A percentile compares a stretch with the other conserved stretches of the same genome.
These are phyloP conservation scores for Fraxinus xanthoxyloides DNA, from an alignment of 305 asterid genomes.

Conservation along the genomic window DNA sequence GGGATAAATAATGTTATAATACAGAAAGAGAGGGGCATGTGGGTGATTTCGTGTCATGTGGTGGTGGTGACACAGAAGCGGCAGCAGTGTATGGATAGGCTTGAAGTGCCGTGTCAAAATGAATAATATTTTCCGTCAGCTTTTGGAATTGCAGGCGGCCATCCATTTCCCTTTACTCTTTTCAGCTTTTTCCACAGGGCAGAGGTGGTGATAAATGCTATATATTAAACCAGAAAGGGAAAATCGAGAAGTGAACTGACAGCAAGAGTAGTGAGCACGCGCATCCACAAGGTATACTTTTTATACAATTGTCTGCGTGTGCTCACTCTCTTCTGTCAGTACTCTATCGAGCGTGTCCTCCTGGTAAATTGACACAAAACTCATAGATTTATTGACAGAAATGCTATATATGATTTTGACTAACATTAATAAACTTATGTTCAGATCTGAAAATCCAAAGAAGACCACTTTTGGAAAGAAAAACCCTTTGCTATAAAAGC, in stretches of 20 bases:
- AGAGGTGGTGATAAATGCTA: neutral
- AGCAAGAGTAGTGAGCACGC: slow-evolving; percentile 47
- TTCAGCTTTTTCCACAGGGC: neutral
- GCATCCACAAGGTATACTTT: slow-evolving; percentile 29
- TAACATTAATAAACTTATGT: neutral
- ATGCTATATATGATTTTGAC: neutral
- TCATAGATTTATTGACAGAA: neutral
- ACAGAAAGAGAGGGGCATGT: neutral
- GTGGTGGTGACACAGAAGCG: neutral
- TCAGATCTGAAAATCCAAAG: slow-evolving; percentile 20
- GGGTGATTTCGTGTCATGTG: neutral
- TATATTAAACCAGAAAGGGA: neutral
- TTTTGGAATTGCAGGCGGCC: neutral
- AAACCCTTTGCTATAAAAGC: neutral
- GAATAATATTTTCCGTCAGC: neutral
- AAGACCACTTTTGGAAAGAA: slow-evolving; percentile 5
- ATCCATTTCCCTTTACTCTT: neutral
- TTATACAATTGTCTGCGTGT: slow-evolving; percentile 41
- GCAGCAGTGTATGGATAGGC: neutral
- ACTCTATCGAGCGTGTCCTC: slow-evolving; percentile 20
- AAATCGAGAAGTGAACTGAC: slow-evolving; percentile 22
- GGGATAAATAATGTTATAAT: neutral
- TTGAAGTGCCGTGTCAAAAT: neutral
- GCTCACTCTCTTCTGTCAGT: slow-evolving; percentile 68
- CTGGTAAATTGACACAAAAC: neutral